Evolutionary conservation across 2,329 filamentous ascomycete species (phyloP), one percentile per base, ranked within the genome.

Genomic region (Cercospora citrullina): DNA sequence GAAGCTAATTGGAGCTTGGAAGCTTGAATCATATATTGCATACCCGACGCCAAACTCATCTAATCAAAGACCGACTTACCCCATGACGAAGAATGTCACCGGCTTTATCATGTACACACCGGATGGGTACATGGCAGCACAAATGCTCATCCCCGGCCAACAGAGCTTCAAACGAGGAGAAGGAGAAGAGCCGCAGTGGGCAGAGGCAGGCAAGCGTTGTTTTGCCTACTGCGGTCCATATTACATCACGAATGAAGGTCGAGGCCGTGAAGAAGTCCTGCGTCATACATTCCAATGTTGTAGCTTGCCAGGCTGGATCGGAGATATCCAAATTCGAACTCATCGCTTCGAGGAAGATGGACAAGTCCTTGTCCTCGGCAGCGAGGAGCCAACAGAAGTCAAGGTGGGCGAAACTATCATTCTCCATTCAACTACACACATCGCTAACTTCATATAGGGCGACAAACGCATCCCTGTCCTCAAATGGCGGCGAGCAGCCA

Each of bases 71-170:
- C 75, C 76, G 6, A 78, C 76, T 12, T 79, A 75, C 62, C 79
- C 79, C 12, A 79, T 79, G 75, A 78, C 77, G n/a, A 74, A 75
- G 65, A 76, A 77, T 63, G 76, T 76, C 51, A 75, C 74, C 8
- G 79, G 79, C 14, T 78, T 78, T 68, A 79, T 80, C 68, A 74
- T 79, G 72, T 80, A 80, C 72, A 79, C 79, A 0, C 76, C 78
- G 10, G 77, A 79, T 68, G 78, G 79, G 30, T 78, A 80, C 73
- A 78, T 80, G 76, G 78, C 77, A 14, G 78, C 78, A 30, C 76
- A 79, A 66, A 76, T 80, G 71, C 69, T 78, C 55, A 79, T 78
- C 9, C 79, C 79, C 2, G 77, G 77, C 4, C 79, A 80, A 67
- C 72, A 77, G 60, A 74, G 71, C 63, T 79, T 79, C 75, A 77